Conservation (phyloP, 1,139 yeast genomes). For the Yamadazyma membranifaciens region DNA sequence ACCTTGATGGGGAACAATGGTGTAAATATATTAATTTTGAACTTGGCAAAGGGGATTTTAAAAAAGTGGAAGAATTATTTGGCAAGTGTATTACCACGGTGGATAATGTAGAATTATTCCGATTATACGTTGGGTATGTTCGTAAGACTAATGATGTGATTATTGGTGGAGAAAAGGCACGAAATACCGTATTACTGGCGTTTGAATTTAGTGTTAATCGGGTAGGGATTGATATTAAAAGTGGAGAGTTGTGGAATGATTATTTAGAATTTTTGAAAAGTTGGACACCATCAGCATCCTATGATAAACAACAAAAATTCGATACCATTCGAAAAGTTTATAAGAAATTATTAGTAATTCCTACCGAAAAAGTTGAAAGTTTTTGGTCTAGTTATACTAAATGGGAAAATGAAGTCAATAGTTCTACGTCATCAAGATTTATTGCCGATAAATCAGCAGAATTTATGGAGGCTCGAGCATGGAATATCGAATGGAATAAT, state of each 20-base stretch:
- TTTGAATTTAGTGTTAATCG: constrained; percentile 79
- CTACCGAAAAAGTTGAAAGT: constrained; percentile 70
- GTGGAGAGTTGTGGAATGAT: constrained; percentile 78
- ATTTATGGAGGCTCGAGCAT: constrained; percentile 87
- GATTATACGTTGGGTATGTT: constrained; percentile 73
- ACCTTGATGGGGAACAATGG: constrained; percentile 70
- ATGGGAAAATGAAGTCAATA: constrained; percentile 78
- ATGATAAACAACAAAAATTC: constrained; percentile 84
- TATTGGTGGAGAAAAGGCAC: constrained; percentile 83
- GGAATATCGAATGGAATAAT: constrained; percentile 69
- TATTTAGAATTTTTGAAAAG: constrained; percentile 75
- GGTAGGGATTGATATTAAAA: constrained; percentile 74
- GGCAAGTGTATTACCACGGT: constrained; percentile 59
- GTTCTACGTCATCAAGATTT: constrained; percentile 79
- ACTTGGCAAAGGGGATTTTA: constrained; percentile 65
- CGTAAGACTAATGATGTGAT: constrained; percentile 75
- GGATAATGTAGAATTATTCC: constrained; percentile 67
- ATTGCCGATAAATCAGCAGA: constrained; percentile 79
- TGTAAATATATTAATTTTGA: constrained; percentile 68
- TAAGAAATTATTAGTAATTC: constrained; percentile 66
- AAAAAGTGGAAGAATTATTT: constrained; percentile 64
- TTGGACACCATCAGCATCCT: constrained; percentile 76
- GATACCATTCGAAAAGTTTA: constrained; percentile 77
- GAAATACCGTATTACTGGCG: constrained; percentile 74
- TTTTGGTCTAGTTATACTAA: constrained; percentile 79